phyloP scores from a whole-genome alignment of 2,329 filamentous ascomycete species.

The Trichoderma guizhouense region DNA sequence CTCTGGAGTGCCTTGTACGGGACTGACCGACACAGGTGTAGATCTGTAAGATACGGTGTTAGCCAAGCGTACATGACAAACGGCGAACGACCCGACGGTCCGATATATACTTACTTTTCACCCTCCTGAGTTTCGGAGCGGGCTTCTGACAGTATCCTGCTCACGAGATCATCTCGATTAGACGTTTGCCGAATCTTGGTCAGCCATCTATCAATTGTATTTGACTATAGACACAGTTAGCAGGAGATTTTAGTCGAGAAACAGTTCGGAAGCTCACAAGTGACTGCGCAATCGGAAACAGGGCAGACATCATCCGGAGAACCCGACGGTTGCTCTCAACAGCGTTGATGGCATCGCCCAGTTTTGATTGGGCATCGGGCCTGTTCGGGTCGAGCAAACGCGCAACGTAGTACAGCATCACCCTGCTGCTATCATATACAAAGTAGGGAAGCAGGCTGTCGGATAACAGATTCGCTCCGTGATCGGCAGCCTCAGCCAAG shows the following conservation, averaged over 20 bases:
- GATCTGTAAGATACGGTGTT: slow-evolving; percentile 15
- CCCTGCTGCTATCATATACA: slow-evolving; percentile 45
- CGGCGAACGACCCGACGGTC: not conserved
- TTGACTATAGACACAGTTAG: slow-evolving; percentile 28
- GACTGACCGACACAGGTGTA: slow-evolving; percentile 16
- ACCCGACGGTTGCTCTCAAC: slow-evolving; percentile 41
- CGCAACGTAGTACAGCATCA: slow-evolving; percentile 48
- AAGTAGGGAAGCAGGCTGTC: slow-evolving; percentile 46
- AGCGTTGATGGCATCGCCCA: slow-evolving; percentile 37
- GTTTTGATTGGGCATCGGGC: slow-evolving; percentile 34
- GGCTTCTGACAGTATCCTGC: slow-evolving; percentile 24
- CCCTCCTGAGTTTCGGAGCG: slow-evolving; percentile 23
- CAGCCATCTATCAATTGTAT: slow-evolving; percentile 39
- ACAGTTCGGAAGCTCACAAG: slow-evolving; percentile 29
- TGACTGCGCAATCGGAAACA: slow-evolving; percentile 40
- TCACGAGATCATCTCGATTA: slow-evolving; percentile 23
- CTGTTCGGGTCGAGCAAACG: slow-evolving; percentile 38
- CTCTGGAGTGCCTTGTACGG: slow-evolving; percentile 21
- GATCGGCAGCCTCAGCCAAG: slow-evolving; percentile 38
- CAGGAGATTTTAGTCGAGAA: not conserved
- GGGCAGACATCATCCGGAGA: slow-evolving; percentile 35
- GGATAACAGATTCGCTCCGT: slow-evolving; percentile 40
- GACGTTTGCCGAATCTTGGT: slow-evolving; percentile 35
- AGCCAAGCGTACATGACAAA: not conserved
- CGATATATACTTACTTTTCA: slow-evolving; percentile 19